A percentile compares a stretch with the other conserved stretches of the same genome.
These are phyloP conservation scores for Aspergillus incahuasiensis DNA, from an alignment of 495 filamentous ascomycete species.

Conservation along the genomic window DNA sequence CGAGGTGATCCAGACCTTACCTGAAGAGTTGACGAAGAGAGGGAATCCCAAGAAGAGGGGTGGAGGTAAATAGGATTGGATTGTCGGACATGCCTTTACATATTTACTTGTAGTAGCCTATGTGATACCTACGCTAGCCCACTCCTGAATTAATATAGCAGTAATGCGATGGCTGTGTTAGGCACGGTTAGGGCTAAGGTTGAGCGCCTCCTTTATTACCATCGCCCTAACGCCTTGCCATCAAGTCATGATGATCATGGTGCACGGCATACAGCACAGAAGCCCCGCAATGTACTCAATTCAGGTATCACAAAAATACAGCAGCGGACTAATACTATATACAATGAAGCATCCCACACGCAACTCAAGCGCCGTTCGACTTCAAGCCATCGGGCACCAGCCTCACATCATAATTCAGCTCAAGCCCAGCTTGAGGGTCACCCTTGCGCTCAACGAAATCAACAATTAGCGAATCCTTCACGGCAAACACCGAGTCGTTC, in stretches of 20 bases:
- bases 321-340: not conserved
- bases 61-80: not conserved
- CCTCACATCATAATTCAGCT: slow-evolving; percentile 54
- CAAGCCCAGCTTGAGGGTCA: slow-evolving; percentile 61
- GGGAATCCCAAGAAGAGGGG: slow-evolving; percentile 32
- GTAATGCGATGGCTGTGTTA: not conserved
- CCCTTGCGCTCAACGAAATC: slow-evolving; percentile 56
- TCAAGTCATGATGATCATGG: too few relatives aligned
- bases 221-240: too few relatives aligned
- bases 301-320: not conserved
- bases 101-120: not conserved
- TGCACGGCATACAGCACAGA: too few relatives aligned
- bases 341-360: not conserved
- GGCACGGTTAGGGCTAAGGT: not conserved
- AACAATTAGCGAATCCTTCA: slow-evolving; percentile 69
- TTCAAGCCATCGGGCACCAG: slow-evolving; percentile 22
- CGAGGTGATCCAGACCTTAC: slow-evolving; percentile 50
- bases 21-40: slow-evolving; percentile 26
- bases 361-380: not conserved
- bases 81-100: not conserved
- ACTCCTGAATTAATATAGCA: not conserved
- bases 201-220: not conserved
- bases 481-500: slow-evolving; percentile 71
- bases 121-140: not conserved
- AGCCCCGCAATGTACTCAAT: not conserved